Evolutionary conservation across 805 yeast species (phyloP), one percentile per base, ranked within the genome.

Genomic region (Teunomyces pallodes): DNA sequence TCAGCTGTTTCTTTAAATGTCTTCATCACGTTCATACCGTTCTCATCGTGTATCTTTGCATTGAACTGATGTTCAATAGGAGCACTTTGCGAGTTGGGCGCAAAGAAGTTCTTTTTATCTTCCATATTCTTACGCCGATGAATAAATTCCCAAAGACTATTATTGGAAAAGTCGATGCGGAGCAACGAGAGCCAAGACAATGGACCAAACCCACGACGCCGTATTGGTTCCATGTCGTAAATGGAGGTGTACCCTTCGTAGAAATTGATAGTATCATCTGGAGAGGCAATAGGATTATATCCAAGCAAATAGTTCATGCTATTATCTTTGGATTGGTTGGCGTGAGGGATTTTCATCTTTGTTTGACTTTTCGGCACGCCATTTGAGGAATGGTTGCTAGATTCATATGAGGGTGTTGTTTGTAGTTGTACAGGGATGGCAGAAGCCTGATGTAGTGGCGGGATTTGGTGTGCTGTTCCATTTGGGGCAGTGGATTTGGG

Each of bases 201-300:
- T 0, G 85, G 81, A 1, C 85, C 86, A 58, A 72, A 76, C 52
- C 72, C 72, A 44, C 72, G 67, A 29, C 75, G 60, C 32, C 80
- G 61, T 5, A 55, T 46, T 3, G 73, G 64, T 44, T 69, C 73
- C 24, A 67, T 68, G 13, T 69, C 51, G 45, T 70, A 59, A 46
- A 79, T 63, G 0, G 85, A 75, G 3, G 71, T 50, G 54, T 70
- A 72, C 9, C 63, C 62, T 33, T 64, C 65, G 52, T 60, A 73
- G 51, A 73, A 69, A 43, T 66, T 68, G 45, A 72, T 68, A 1
- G 58, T 54, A 40, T 70, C 75, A 3, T 59, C 51, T 13, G 57
- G 59, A 8, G 56, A 42, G 12, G 53, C 48, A 12, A 38, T 48
- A 4, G 59, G 62, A 44, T 54, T 49, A 35, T 32, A n/a, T 13